These are phyloP conservation scores for Oryza rufipogon DNA, from an alignment of 176 grass and related monocot species.

Conservation along the genomic window DNA sequence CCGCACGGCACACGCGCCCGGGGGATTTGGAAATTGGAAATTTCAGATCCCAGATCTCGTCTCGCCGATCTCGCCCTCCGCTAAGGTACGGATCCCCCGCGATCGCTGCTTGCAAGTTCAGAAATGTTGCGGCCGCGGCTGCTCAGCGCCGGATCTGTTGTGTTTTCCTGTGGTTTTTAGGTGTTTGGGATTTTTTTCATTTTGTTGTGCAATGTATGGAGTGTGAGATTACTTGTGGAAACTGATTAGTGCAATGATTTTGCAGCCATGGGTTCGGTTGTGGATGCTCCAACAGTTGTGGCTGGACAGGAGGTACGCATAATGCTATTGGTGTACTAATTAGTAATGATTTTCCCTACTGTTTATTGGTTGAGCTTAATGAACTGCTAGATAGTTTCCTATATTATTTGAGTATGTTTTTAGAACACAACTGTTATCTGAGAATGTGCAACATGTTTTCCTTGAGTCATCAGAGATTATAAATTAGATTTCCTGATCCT, in stretches of 20 bases:
- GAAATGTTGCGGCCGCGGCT: not conserved
- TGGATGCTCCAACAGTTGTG: slow-evolving; percentile 37
- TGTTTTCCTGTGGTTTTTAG: not conserved
- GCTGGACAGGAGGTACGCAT: slow-evolving; percentile 23
- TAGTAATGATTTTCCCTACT: not conserved
- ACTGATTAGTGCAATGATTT: slow-evolving; percentile 5
- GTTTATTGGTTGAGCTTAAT: not conserved
- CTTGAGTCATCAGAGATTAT: not conserved
- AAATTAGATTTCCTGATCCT: not conserved
- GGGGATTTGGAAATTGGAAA: slow-evolving; percentile 9
- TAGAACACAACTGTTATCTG: not conserved
- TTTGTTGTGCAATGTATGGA: not conserved
- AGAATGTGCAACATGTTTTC: not conserved
- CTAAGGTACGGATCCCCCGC: slow-evolving; percentile 26
- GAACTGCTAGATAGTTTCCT: not conserved
- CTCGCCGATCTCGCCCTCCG: slow-evolving; percentile 29
- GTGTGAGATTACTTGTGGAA: not conserved
- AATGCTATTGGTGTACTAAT: not conserved
- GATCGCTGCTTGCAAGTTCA: not conserved
- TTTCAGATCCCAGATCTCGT: not conserved
- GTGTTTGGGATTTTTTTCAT: not conserved
- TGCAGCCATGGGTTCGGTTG: slow-evolving; percentile 45
- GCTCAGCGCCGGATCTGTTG: not conserved
- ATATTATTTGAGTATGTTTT: not conserved
- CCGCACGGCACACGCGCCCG: slow-evolving; percentile 10